Evolutionary conservation across 2,329 filamentous ascomycete genomes (phyloP).

Genomic region (Penicillium frequentans): DNA sequence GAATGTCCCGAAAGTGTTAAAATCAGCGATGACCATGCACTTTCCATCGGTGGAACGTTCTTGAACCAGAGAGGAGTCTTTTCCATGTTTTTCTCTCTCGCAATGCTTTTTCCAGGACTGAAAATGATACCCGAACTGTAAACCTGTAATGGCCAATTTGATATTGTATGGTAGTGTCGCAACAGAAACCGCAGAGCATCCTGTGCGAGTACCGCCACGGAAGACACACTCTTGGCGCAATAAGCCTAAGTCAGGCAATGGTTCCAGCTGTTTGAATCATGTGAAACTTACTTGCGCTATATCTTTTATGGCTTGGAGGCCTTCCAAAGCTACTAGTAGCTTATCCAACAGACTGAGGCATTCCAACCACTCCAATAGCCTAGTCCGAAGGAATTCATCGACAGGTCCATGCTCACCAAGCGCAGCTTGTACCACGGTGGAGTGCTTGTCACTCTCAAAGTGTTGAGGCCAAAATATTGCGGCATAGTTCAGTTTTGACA

Average conservation of each 20-base stretch:
- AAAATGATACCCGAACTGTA: slow-evolving; percentile 20
- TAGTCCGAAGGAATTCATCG: slow-evolving; percentile 21
- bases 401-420: slow-evolving; percentile 7
- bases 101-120: slow-evolving; percentile 14
- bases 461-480: slow-evolving; percentile 27
- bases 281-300: not conserved
- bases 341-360: slow-evolving; percentile 25
- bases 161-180: slow-evolving; percentile 11
- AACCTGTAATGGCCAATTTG: slow-evolving; percentile 14
- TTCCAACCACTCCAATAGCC: slow-evolving; percentile 30
- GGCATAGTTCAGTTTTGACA: slow-evolving; percentile 20
- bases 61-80: slow-evolving; percentile 9
- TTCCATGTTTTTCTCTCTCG: slow-evolving; percentile 2
- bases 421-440: not conserved
- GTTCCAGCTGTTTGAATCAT: too few relatives aligned
- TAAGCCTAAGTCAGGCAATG: too few relatives aligned
- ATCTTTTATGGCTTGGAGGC: slow-evolving; percentile 12
- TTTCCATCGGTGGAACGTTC: slow-evolving; percentile 1
- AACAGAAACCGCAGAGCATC: slow-evolving; percentile 14
- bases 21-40: slow-evolving; percentile 4
- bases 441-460: slow-evolving; percentile 8
- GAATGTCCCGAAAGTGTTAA: not conserved
- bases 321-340: slow-evolving; percentile 16
- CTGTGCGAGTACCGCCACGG: not conserved
- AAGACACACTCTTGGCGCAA: not conserved